Evolutionary conservation across 1,139 yeast species (phyloP), one percentile per base, ranked within the genome.

Genomic region (Hansenula lynferdii): DNA sequence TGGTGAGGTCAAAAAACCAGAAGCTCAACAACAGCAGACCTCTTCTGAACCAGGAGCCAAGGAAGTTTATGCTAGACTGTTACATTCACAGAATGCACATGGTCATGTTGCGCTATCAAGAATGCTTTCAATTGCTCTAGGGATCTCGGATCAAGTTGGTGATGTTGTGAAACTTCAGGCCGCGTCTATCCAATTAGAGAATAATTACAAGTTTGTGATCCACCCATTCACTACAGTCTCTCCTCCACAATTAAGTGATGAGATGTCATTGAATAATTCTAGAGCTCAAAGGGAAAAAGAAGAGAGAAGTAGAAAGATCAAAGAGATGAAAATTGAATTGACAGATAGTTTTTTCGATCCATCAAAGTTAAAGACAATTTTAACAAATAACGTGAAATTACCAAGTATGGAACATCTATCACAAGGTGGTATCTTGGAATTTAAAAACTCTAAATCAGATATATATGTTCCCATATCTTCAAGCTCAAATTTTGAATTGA

Each of bases 341-440:
- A 16, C 31, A 4, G 41, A 42, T n/a, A 35, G 38, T 16, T 44
- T 57, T 26, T 19, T 36, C 6, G 45, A 41, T 3, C 15, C 43
- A 5, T 47, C 41, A 3, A 27, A 48, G 35, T 26, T 48, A 43
- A 28, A 43, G 2, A 50, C 67, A 0, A 69, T 78, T 0, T 50
- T 79, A 21, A 72, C 84, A 0, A 75, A 75, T 47, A 69, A 61
- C 31, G 47, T 65, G 36, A 70, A 65, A 35, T 45, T 79, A 3
- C 89, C 92, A 0, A 63, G 66, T 0, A 60, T 76, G 5, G 60
- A 59, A 1, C 35, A 70, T 1, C 60, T 84, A 20, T 83, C 85
- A 0, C 49, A 66, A 31, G 95, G 95, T 8, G 94, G 84, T 0
- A 48, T 79, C 7, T 43, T 85, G 14, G 76, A 69, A 37, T 69